phyloP scores from a whole-genome alignment of 441 rosid genomes.

The Populus tomentosa region DNA sequence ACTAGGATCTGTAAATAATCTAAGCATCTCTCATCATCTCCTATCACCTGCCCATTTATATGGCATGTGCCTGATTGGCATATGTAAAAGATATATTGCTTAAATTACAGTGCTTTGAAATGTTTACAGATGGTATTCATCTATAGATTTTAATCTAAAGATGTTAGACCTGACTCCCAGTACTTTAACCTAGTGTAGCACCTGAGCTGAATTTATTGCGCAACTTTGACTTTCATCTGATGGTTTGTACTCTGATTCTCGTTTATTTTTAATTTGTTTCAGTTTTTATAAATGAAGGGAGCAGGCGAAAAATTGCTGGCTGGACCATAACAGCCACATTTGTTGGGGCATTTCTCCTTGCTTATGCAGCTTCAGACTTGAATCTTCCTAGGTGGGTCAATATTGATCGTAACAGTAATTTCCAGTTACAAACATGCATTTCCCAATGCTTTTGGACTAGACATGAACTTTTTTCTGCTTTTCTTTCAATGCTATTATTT shows the following conservation, averaged over 20 bases:
- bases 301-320: slow-evolving; percentile 75
- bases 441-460: neutral
- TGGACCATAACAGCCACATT: slow-evolving; percentile 87
- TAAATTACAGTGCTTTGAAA: neutral
- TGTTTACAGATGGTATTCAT: neutral
- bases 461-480: neutral
- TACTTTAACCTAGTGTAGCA: neutral
- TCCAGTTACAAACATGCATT: neutral
- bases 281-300: slow-evolving; percentile 54
- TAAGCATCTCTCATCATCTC: neutral
- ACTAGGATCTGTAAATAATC: neutral
- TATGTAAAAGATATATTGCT: neutral
- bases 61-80: neutral
- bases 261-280: slow-evolving; percentile 21
- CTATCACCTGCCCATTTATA: neutral
- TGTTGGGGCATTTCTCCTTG: slow-evolving; percentile 64
- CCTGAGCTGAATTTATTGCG: neutral
- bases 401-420: neutral
- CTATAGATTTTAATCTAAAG: neutral
- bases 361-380: slow-evolving; percentile 67
- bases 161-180: neutral
- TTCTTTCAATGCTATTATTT: neutral
- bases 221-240: neutral
- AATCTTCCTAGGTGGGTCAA: slow-evolving; percentile 59
- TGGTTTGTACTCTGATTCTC: slow-evolving; percentile 10